Evolutionary conservation across 1,284 basidiomycete genomes (phyloP), one percentile per base, ranked within the genome.

Genomic region (Vanrija sp.): DNA sequence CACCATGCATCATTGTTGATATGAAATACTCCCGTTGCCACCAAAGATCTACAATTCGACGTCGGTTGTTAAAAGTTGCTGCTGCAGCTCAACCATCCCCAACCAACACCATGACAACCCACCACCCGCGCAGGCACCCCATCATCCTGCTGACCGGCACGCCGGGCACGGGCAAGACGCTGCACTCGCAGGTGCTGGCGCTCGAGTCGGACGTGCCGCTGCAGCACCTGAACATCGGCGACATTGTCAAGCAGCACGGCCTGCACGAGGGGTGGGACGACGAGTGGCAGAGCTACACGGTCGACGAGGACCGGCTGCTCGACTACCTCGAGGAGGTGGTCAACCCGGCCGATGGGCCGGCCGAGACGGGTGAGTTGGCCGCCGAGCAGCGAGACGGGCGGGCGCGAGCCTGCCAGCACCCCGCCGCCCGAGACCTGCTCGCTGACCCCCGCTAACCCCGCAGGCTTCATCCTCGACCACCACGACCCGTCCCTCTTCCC

Each of bases 401-500:
- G 24, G 15, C 15, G 25, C 9, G 43, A 45, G 14, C n/a, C 5
- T 25, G 24, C 24, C 31, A 14, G 2, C 12, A 14, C 6, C 27
- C 8, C 31, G 31, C 31, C 2, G 31, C 31, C 12, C 12, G 25
- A 27, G 25, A 10, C 3, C 25, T n/a, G n/a, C n/a, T n/a, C n/a
- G n/a, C n/a, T n/a, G n/a, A n/a, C 31, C 1, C 4, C 25, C 0
- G 31, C 57, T 59, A 24, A 59, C 53, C 5, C 75, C 38, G 87
- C 88, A 48, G 93, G 93, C 12, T 79, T 96, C 64, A 85, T 98
- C 51, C 83, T 98, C 24, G 96, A 99, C 74, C 98, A 96, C 89
- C 96, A 99, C 73, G 92, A 91, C 27, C 96, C 92, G 69, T 90
- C 94, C 56, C 77, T 87, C 36, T 99, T 94, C 66, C 96, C 96